A percentile compares a stretch with the other conserved stretches of the same genome.
These are phyloP conservation scores for Asterochloris sp. DNA, from an alignment of 139 green algal genomes.

Conservation along the genomic window DNA sequence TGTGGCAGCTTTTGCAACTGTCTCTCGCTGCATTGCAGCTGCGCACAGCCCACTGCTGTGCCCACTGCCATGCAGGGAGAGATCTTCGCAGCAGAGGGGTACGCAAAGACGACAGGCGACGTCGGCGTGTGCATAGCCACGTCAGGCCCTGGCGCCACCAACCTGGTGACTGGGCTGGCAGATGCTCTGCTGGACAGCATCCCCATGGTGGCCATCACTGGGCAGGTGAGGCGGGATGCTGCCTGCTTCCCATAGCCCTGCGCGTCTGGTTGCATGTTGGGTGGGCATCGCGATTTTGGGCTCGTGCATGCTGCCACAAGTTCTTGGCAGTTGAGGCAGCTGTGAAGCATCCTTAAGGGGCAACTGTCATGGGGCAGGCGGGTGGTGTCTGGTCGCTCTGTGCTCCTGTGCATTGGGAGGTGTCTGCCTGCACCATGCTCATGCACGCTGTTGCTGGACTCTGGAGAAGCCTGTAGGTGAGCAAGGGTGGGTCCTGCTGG, in stretches of 20 bases:
- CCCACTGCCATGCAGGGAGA: conserved; percentile 72
- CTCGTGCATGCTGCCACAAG: background rate
- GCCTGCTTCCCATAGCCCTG: background rate
- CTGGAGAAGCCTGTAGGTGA: background rate
- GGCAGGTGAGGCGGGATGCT: conserved; percentile 62
- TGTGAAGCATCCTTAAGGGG: background rate
- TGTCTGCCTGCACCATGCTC: background rate
- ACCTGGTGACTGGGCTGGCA: conserved; percentile 97
- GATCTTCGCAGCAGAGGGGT: conserved; percentile 99
- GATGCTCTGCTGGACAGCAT: conserved; percentile 98
- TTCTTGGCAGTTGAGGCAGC: background rate
- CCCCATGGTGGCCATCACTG: conserved; percentile 98
- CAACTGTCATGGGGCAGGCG: too few relatives aligned
- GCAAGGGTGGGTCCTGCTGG: too few relatives aligned
- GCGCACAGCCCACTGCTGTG: too few relatives aligned
- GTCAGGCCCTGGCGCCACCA: conserved; percentile 95
- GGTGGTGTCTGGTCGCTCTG: background rate
- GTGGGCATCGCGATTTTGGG: background rate
- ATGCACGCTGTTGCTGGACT: background rate
- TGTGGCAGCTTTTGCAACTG: too few relatives aligned
- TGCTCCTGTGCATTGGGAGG: background rate
- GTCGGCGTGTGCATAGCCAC: conserved; percentile 99
- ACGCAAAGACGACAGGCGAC: conserved; percentile 89
- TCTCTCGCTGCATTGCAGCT: too few relatives aligned
- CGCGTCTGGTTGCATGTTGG: background rate